Base-by-base conservation (phyloP, 106 monocot genomes). In the Hemerocallis citrina region DNA sequence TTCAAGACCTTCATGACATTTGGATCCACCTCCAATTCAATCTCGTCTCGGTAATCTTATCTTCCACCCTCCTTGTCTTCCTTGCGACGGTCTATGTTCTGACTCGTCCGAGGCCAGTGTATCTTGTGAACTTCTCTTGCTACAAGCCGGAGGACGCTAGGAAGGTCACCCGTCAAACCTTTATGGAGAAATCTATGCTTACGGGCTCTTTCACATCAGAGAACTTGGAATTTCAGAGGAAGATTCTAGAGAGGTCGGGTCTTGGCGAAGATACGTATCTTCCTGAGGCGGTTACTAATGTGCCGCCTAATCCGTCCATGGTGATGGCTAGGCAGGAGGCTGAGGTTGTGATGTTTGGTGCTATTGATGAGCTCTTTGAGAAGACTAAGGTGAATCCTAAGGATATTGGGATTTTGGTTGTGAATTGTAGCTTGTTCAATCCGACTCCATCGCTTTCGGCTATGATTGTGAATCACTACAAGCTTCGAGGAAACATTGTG, bases 351-450 rank as follows among this genome's bases (percentile, higher is more conserved):
- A 76, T 76, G 69, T 76, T 76, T 15, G 69, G 70, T 0, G 76
- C 76, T 6, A 17, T 76, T 12, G 76, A 76, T 34, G 69, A 70
- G 49, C 65, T 76, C 15, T 60, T 76, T 2, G 59, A 57, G 1
- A 76, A 76, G 65, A 65, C 76, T 13, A 32, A 43, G 7, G 27
- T 76, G 35, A 70, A 58, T 31, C 64, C 70, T 7, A 57, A 65
- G 28, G 76, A 76, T 22, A 54, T 76, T 8, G 76, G 64, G 7
- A 52, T 76, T 5, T 36, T 76, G 13, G 45, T 76, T 7, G 76
- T 76, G 50, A 76, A 76, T 21, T 76, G 65, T 19, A 76, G 70
- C 70, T 41, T 76, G 64, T 76, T 76, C 64, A 65, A 69, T 35
- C 76, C 76, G 8, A 75, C 75, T 0, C 76, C 76, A 4, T 76